phyloP scores from a whole-genome alignment of 2,329 filamentous ascomycete genomes.

The Beauveria sp. region DNA sequence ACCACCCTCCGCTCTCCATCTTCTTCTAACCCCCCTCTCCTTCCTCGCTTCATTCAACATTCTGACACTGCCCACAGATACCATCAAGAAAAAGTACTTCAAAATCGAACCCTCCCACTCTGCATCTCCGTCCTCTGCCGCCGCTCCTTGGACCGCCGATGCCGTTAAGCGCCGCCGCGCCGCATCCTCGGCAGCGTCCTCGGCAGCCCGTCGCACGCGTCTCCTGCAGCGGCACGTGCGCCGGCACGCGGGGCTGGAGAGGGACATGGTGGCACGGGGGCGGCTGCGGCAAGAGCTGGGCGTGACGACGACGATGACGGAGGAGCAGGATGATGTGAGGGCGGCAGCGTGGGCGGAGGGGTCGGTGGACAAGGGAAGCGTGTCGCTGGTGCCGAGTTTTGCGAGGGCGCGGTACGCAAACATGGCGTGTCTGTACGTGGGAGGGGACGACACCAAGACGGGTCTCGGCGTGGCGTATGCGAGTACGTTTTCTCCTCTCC shows the following conservation, averaged over 20 bases:
- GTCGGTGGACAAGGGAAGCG: slow-evolving; percentile 30
- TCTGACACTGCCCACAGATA: slow-evolving; percentile 29
- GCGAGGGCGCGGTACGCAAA: slow-evolving; percentile 23
- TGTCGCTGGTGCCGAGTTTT: slow-evolving; percentile 27
- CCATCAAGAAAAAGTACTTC: slow-evolving; percentile 58
- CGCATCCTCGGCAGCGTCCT: slow-evolving; percentile 29
- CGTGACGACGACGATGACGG: not conserved
- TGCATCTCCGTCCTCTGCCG: slow-evolving; percentile 31
- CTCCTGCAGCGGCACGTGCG: slow-evolving; percentile 30
- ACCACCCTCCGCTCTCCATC: not conserved
- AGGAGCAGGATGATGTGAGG: slow-evolving; percentile 17
- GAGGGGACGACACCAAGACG: slow-evolving; percentile 28
- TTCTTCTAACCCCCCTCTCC: not conserved
- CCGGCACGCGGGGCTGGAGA: slow-evolving; percentile 24
- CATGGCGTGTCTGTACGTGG: slow-evolving; percentile 33
- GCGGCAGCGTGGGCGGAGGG: slow-evolving; percentile 32
- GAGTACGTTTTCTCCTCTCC: slow-evolving; percentile 27
- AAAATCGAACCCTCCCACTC: slow-evolving; percentile 53
- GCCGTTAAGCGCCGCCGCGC: slow-evolving; percentile 49
- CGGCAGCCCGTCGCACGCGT: slow-evolving; percentile 20
- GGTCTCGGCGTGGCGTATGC: slow-evolving; percentile 36
- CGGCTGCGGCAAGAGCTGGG: slow-evolving; percentile 22
- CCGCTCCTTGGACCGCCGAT: slow-evolving; percentile 47
- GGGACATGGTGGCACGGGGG: slow-evolving; percentile 25
- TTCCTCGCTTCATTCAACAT: not conserved